Conservation (phyloP, 441 rosid genomes). For the Breynia disticha region DNA sequence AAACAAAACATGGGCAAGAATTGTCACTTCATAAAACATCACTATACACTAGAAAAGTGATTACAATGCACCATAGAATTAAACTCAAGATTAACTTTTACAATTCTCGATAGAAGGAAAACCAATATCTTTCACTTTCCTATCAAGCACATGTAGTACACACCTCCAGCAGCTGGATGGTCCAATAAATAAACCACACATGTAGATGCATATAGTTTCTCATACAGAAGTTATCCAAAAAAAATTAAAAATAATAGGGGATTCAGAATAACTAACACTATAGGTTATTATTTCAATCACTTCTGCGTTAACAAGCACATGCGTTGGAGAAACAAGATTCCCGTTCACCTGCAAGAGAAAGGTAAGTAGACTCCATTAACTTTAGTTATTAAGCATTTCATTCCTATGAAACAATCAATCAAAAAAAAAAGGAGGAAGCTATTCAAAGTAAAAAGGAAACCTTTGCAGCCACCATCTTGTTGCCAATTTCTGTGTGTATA, state of each 20-base stretch:
- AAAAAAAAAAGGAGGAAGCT: not conserved
- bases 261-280: conserved; percentile 43
- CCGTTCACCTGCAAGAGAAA: conserved; percentile 73
- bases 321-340: conserved; percentile 78
- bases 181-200: no score
- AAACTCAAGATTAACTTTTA: no score
- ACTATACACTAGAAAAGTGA: not conserved
- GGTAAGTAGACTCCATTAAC: conserved; percentile 4
- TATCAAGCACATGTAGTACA: not conserved
- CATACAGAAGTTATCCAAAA: not conserved
- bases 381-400: not conserved
- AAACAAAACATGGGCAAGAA: not conserved
- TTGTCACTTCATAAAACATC: not conserved
- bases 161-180: no score
- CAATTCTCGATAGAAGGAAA: no score
- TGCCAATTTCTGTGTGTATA: conserved; percentile 95
- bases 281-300: conserved; percentile 95
- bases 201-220: no score
- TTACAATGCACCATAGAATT: no score
- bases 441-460: conserved; percentile 32
- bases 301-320: conserved; percentile 85
- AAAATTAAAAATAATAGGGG: not conserved
- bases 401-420: not conserved
- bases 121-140: not conserved
- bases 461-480: conserved; percentile 98